Evolutionary conservation across 352 stramenopile species (phyloP).

Genomic region (Phytophthora brassicae): DNA sequence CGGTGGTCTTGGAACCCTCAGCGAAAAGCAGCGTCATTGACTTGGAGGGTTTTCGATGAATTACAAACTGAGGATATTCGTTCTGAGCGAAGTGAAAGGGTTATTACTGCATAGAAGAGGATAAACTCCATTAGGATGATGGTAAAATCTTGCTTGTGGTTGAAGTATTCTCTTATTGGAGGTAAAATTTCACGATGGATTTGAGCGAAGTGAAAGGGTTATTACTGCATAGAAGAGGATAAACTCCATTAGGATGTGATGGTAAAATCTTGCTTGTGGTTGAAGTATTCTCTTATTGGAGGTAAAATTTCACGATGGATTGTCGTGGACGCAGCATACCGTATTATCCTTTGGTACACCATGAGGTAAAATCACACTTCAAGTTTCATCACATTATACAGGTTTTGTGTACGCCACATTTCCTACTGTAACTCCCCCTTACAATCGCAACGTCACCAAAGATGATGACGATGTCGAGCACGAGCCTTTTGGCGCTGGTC

Average conservation of each 20-base stretch:
- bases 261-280: constrained; percentile 19
- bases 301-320: too few relatives aligned
- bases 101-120: constrained; percentile 15
- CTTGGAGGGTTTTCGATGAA: neutral
- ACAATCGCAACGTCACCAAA: constrained; percentile 1
- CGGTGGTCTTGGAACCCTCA: constrained; percentile 67
- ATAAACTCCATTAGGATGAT: neutral
- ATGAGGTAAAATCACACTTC: too few relatives aligned
- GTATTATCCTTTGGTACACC: too few relatives aligned
- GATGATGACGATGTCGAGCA: constrained; percentile 20
- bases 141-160: constrained; percentile 19
- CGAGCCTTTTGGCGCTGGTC: constrained; percentile 37
- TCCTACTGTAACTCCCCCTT: constrained; percentile 7
- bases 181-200: too few relatives aligned
- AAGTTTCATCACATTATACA: constrained; percentile 2
- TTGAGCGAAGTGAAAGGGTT: neutral
- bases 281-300: too few relatives aligned
- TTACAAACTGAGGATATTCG: constrained; percentile 12
- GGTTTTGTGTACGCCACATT: constrained; percentile 19
- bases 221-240: constrained; percentile 19
- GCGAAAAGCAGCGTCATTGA: constrained; percentile 73
- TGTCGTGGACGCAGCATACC: too few relatives aligned
- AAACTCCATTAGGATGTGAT: neutral
- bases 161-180: too few relatives aligned
- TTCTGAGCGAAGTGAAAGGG: constrained; percentile 3